Percentiles rank a stretch among this genome's conserved stretches.
Conservation (phyloP, 805 yeast genomes). For the Myxozyma udenii region DNA sequence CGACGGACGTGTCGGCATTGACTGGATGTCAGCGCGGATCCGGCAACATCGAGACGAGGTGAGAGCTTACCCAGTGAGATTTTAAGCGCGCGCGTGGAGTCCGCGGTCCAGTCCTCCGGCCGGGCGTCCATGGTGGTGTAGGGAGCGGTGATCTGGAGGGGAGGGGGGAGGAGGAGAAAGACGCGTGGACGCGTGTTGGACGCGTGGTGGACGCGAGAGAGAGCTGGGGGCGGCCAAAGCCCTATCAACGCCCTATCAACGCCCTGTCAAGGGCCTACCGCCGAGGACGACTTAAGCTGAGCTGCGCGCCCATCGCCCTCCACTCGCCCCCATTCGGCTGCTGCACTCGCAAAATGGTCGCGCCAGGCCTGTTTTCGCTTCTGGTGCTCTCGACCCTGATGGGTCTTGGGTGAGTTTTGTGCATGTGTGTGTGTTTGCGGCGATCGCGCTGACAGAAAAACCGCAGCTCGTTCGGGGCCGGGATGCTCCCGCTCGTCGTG, state of each 20-base stretch:
- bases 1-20: conserved; percentile 3
- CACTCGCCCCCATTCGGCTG: too few species aligned
- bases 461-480: conserved; percentile 35
- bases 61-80: conserved; percentile 43
- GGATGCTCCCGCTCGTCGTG: conserved; percentile 37
- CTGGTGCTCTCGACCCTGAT: conserved; percentile 33
- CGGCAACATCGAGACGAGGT: not conserved
- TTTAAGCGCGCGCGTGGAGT: conserved; percentile 65
- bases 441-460: not conserved
- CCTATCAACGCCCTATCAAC: too few species aligned
- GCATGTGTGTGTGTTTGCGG: not conserved
- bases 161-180: too few species aligned
- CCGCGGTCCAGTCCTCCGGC: conserved; percentile 68
- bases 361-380: conserved; percentile 32
- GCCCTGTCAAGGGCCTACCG: too few species aligned
- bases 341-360: too few species aligned
- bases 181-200: too few species aligned
- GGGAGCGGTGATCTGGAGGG: too few species aligned
- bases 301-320: too few species aligned
- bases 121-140: conserved; percentile 3
- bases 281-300: too few species aligned
- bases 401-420: conserved; percentile 33
- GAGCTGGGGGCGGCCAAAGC: too few species aligned
- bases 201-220: too few species aligned
- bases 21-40: conserved; percentile 1